phyloP scores from a whole-genome alignment of 768 basidiomycete genomes.

The Phlegmacium glaucopus region DNA sequence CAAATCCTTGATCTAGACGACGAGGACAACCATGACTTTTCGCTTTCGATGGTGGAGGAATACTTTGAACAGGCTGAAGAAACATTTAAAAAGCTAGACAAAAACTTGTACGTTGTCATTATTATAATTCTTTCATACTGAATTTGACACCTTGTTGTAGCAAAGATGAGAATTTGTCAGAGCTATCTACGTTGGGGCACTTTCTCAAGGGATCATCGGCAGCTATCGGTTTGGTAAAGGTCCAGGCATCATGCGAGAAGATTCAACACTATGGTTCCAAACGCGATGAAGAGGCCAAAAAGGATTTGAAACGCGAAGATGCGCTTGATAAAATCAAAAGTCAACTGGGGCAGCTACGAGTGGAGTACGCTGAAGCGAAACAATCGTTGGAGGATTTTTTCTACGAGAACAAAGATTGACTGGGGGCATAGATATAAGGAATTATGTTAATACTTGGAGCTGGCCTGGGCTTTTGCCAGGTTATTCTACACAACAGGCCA shows the following conservation, averaged over 20 bases:
- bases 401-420: conserved; percentile 15
- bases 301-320: conserved; percentile 40
- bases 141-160: conserved; percentile 8
- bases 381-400: conserved; percentile 57
- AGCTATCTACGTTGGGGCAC: conserved; percentile 79
- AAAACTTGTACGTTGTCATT: conserved; percentile 61
- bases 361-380: conserved; percentile 69
- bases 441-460: not conserved
- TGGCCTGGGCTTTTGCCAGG: no score
- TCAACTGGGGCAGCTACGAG: conserved; percentile 56
- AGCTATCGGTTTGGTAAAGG: conserved; percentile 79
- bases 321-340: conserved; percentile 56
- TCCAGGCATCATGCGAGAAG: conserved; percentile 82
- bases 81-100: conserved; percentile 79
- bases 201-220: conserved; percentile 98
- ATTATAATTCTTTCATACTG: conserved; percentile 3
- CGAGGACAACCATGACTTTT: conserved; percentile 66
- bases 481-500: no score
- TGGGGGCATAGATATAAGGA: conserved; percentile 11
- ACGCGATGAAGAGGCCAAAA: conserved; percentile 51
- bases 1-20: conserved; percentile 95
- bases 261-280: conserved; percentile 85
- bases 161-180: conserved; percentile 59
- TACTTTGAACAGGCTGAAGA: conserved; percentile 78
- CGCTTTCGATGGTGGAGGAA: conserved; percentile 68